A percentile compares a stretch with the other conserved stretches of the same genome.
phyloP scores from a whole-genome alignment of 1,284 basidiomycete genomes.

The Tylopilus orsonianus region DNA sequence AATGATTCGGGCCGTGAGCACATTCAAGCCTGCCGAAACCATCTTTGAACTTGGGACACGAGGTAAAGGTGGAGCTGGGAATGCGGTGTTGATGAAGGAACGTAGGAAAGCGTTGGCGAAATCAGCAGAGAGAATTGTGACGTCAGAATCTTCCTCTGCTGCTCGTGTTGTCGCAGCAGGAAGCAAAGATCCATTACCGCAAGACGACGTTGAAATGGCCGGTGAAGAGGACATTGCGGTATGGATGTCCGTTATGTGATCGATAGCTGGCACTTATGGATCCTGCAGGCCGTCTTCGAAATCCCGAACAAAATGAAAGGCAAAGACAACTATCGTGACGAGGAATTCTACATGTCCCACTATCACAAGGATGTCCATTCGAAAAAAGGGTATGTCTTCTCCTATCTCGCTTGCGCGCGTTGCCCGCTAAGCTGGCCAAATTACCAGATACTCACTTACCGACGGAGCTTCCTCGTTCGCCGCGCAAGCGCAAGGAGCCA shows the following conservation, averaged over 20 bases:
- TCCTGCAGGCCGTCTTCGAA: slow-evolving; percentile 71
- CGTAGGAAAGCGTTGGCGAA: slow-evolving; percentile 77
- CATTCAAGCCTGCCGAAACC: slow-evolving; percentile 88
- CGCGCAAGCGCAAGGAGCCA: slow-evolving; percentile 77
- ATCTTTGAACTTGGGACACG: slow-evolving; percentile 88
- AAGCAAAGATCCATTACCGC: slow-evolving; percentile 28
- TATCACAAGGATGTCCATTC: slow-evolving; percentile 82
- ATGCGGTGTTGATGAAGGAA: slow-evolving; percentile 84
- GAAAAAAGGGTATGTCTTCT: slow-evolving; percentile 77
- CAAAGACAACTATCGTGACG: slow-evolving; percentile 66
- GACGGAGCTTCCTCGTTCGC: slow-evolving; percentile 83
- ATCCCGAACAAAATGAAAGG: slow-evolving; percentile 48
- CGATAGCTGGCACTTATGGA: slow-evolving; percentile 13
- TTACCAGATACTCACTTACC: slow-evolving; percentile 74
- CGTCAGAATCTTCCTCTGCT: slow-evolving; percentile 35
- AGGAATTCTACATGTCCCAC: slow-evolving; percentile 90
- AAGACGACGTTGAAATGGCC: slow-evolving; percentile 57
- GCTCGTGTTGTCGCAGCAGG: slow-evolving; percentile 39
- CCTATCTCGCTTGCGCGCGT: neutral
- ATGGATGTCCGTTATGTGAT: slow-evolving; percentile 23
- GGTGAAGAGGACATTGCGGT: slow-evolving; percentile 78
- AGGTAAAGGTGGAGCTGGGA: slow-evolving; percentile 62
- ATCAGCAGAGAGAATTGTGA: slow-evolving; percentile 50
- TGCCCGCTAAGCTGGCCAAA: slow-evolving; percentile 6
- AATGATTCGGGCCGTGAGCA: slow-evolving; percentile 75